Conservation (phyloP, 176 grass and related monocot species). For the Cenchrus fungigraminus region DNA sequence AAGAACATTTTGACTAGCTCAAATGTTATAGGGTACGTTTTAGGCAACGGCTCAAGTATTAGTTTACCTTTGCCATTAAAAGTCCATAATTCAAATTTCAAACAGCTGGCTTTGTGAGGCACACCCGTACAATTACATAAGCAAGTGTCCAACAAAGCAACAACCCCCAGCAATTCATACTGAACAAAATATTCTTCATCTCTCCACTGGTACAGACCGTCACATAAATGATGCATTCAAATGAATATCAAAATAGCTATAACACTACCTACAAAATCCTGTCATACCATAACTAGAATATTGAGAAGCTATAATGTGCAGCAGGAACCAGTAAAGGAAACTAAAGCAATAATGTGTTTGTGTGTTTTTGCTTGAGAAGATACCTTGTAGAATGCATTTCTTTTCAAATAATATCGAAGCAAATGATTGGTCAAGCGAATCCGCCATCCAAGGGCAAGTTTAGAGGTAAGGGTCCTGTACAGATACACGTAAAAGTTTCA, state of each 20-base stretch:
- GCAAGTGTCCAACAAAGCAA: background rate
- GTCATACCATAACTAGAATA: background rate
- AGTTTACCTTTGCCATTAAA: background rate
- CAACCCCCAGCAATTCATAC: constrained; percentile 2
- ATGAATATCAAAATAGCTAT: background rate
- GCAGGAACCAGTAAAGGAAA: background rate
- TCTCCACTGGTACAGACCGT: constrained; percentile 9
- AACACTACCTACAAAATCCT: background rate
- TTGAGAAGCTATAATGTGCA: background rate
- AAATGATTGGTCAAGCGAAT: constrained; percentile 93
- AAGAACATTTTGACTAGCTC: background rate
- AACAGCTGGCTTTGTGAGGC: background rate
- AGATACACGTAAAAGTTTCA: constrained; percentile 14
- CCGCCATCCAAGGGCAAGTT: constrained; percentile 96
- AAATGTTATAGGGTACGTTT: background rate
- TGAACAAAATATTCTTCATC: background rate
- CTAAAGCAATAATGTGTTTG: constrained; percentile 10
- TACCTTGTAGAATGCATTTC: constrained; percentile 99
- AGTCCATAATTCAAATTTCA: background rate
- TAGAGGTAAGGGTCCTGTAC: constrained; percentile 81
- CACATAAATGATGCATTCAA: constrained; percentile 22
- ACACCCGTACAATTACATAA: background rate
- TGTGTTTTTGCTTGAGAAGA: constrained; percentile 3
- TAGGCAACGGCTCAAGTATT: background rate
- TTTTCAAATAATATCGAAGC: constrained; percentile 87